These are phyloP conservation scores for Scedosporium apiospermum DNA, from an alignment of 2,329 filamentous ascomycete genomes.

Conservation along the genomic window DNA sequence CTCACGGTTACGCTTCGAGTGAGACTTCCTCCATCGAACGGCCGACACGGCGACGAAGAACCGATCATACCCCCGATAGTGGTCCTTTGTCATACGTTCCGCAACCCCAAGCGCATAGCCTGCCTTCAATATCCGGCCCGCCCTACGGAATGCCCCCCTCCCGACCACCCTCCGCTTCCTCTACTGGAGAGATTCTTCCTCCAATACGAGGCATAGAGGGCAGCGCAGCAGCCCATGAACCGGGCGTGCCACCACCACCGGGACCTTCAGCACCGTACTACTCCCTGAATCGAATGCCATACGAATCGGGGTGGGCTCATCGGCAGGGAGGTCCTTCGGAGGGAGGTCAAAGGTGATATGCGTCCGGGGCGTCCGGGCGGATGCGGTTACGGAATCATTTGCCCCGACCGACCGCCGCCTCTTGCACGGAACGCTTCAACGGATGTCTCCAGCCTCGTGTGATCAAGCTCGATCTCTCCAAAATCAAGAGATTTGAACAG, in stretches of 20 bases:
- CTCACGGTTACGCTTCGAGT: constrained; percentile 24
- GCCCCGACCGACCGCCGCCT: no score
- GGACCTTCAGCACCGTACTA: background rate
- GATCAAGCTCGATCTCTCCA: background rate
- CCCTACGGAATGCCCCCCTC: constrained; percentile 25
- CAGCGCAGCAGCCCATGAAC: constrained; percentile 10
- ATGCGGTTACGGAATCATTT: no score
- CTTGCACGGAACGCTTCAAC: no score
- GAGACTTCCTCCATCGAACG: constrained; percentile 36
- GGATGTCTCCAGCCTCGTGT: no score
- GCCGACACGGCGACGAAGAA: constrained; percentile 35
- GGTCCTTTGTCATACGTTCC: constrained; percentile 27
- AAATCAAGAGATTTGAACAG: background rate
- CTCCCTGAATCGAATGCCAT: background rate
- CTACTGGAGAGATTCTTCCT: constrained; percentile 34
- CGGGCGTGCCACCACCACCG: constrained; percentile 3
- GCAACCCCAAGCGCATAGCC: constrained; percentile 7
- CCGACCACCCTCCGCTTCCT: constrained; percentile 26
- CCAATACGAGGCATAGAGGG: constrained; percentile 37
- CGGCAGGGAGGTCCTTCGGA: background rate
- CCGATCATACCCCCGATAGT: constrained; percentile 37
- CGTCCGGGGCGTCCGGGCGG: no score
- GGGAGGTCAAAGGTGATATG: background rate
- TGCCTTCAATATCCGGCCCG: constrained; percentile 31
- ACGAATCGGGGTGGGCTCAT: constrained; percentile 2